Evolutionary conservation across 768 basidiomycete species (phyloP), one percentile per base, ranked within the genome.

Genomic region (Naematelia encephala): DNA sequence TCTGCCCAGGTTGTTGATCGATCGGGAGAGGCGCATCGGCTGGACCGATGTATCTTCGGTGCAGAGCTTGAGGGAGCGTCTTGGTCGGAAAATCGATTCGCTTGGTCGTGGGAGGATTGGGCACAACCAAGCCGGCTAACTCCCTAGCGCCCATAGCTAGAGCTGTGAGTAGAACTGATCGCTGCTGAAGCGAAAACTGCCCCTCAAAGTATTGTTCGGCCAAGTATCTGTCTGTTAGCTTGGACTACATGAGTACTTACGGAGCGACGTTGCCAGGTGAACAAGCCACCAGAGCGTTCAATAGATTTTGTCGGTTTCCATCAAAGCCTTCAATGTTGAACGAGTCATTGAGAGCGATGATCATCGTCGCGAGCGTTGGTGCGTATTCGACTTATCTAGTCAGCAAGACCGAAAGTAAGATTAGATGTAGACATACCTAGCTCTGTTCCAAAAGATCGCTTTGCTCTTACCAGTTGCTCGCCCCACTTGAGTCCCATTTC

Each of bases 191-290:
- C 0, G 96, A 93, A 76, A 94, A 96, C 63, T 94, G 90, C 49
- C 88, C 89, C 66, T 86, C 86, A 80, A 98, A 99, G 77, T 91
- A 93, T 70, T 96, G 90, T 73, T 94, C 91, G 53, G 90, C 86
- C 10, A 97, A 80, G 29, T 84, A 82, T 2, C 93, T 96, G 70
- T 10, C 30, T 5, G 30, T 62, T 28, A 58, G 39, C 11, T 4
- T 28, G 27, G 5, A 0, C n/a, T 12, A 2, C 39, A 28, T 4
- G 5, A 21, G 4, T 30, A 83, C 91, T 69, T 73, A 98, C 93
- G 86, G 87, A 0, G 91, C 86, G 43, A 87, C 85, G 55, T 85
- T 85, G 25, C 80, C 79, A 1, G 96, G 96, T 59, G 84, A 85
- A 60, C 88, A 91, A 2, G 82, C 82, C 1, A 96, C 84, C 4